Conservation (phyloP, 164 flowering plant species). For the Vitis cinerea region DNA sequence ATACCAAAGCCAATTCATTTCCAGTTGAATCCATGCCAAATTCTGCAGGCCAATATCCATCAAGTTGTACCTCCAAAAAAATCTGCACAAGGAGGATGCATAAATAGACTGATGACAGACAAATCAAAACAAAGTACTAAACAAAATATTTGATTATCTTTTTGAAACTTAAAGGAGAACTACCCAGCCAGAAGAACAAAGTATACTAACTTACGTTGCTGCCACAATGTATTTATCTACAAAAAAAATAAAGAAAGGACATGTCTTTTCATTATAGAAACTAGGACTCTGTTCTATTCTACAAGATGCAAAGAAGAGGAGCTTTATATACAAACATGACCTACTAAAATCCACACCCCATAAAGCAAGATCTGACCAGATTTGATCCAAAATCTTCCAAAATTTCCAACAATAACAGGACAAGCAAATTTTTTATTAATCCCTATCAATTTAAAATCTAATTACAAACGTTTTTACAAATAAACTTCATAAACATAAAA, state of each 20-base stretch:
- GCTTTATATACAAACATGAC: conserved; percentile 34
- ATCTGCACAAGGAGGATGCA: conserved; percentile 49
- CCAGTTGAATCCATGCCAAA: conserved; percentile 61
- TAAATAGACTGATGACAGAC: neutral
- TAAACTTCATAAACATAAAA: too few relatives aligned
- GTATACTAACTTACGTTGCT: too few relatives aligned
- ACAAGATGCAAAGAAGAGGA: conserved; percentile 5
- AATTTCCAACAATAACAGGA: conserved; percentile 39
- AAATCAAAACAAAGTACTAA: neutral
- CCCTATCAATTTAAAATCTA: too few relatives aligned
- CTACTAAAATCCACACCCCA: conserved; percentile 46
- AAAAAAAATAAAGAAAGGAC: too few relatives aligned
- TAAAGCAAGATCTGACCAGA: conserved; percentile 69
- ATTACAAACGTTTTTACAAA: too few relatives aligned
- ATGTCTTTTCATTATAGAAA: conserved; percentile 7
- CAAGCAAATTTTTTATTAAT: conserved; percentile 22
- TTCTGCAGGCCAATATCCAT: neutral
- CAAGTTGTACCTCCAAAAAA: conserved; percentile 60
- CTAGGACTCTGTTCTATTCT: conserved; percentile 31
- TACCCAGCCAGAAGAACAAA: too few relatives aligned
- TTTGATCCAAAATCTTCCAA: conserved; percentile 41
- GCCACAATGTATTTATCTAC: too few relatives aligned
- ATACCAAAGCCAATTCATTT: conserved; percentile 75
- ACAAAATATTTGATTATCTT: too few relatives aligned
- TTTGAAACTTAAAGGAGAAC: too few relatives aligned